phyloP scores from a whole-genome alignment of 2,329 filamentous ascomycete genomes.

The Penicillium sp. region DNA sequence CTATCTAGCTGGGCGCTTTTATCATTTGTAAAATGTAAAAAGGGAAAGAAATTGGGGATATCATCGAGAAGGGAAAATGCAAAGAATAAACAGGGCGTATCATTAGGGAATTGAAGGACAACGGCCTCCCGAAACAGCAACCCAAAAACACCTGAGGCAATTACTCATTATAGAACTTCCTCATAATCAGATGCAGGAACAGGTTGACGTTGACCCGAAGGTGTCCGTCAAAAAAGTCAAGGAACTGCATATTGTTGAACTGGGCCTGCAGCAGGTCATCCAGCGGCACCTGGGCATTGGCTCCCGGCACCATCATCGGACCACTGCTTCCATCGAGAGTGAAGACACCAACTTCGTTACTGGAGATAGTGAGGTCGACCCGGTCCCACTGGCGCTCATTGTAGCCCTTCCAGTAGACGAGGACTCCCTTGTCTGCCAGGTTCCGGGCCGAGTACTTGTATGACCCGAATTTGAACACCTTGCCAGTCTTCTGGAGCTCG shows the following conservation, averaged over 20 bases:
- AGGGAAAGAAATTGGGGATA: constrained; percentile 19
- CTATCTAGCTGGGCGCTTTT: constrained; percentile 13
- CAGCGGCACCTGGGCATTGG: constrained; percentile 83
- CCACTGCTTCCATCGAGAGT: constrained; percentile 88
- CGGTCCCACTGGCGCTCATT: constrained; percentile 84
- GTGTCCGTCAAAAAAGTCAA: constrained; percentile 88
- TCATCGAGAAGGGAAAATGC: constrained; percentile 10
- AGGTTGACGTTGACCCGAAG: constrained; percentile 95
- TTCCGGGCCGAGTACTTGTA: constrained; percentile 95
- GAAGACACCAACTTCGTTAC: constrained; percentile 93
- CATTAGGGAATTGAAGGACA: constrained; percentile 17
- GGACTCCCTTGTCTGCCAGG: constrained; percentile 88
- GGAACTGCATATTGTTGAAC: constrained; percentile 95
- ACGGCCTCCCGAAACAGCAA: constrained; percentile 15
- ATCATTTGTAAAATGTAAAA: constrained; percentile 20
- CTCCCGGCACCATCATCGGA: constrained; percentile 94
- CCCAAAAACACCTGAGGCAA: constrained; percentile 24
- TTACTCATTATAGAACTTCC: constrained; percentile 84
- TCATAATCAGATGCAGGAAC: constrained; percentile 94
- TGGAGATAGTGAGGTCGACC: constrained; percentile 91
- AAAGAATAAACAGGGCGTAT: constrained; percentile 18
- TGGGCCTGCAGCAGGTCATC: constrained; percentile 95
- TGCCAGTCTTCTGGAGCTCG: constrained; percentile 88
- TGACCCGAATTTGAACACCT: constrained; percentile 94
- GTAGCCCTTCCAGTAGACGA: constrained; percentile 89